phyloP scores from a whole-genome alignment of 768 basidiomycete genomes.

The Cystofilobasidium capitatum region DNA sequence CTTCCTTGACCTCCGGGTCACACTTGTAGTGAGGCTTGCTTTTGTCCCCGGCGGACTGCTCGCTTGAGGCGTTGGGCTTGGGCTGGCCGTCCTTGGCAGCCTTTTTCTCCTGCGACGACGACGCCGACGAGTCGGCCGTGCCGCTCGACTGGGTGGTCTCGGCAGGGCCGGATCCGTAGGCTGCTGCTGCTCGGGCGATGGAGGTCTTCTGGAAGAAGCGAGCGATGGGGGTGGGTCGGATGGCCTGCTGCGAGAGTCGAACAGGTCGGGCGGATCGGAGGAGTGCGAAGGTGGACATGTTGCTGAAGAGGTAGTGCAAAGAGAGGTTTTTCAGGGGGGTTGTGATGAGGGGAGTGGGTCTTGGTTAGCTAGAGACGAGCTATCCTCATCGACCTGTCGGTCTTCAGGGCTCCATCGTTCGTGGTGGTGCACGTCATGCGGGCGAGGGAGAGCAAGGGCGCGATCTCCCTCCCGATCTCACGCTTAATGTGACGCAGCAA shows the following conservation, averaged over 20 bases:
- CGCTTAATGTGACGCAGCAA: too few species aligned
- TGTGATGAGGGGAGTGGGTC: too few species aligned
- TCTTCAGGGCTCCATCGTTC: too few species aligned
- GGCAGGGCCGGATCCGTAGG: background rate
- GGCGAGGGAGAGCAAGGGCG: too few species aligned
- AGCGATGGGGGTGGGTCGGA: too few species aligned
- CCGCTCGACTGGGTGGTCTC: background rate
- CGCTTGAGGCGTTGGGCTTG: conserved; percentile 2
- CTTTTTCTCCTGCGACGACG: background rate
- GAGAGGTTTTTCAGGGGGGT: background rate
- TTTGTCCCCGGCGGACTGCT: conserved; percentile 8
- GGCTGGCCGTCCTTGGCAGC: background rate
- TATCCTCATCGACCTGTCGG: too few species aligned
- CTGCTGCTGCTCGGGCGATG: background rate
- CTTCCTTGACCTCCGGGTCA: background rate
- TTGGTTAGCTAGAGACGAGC: too few species aligned
- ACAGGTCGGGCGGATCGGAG: background rate
- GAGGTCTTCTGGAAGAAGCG: background rate
- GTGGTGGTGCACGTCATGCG: too few species aligned
- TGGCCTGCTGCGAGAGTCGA: too few species aligned
- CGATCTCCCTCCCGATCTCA: too few species aligned
- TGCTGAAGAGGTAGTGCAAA: background rate
- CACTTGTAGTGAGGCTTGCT: conserved; percentile 14
- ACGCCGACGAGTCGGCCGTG: background rate
- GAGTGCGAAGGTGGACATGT: background rate